Percentiles rank a stretch among this genome's conserved stretches.
Conservation (phyloP, 2,329 filamentous ascomycete species). For the Colletotrichum aenigma region DNA sequence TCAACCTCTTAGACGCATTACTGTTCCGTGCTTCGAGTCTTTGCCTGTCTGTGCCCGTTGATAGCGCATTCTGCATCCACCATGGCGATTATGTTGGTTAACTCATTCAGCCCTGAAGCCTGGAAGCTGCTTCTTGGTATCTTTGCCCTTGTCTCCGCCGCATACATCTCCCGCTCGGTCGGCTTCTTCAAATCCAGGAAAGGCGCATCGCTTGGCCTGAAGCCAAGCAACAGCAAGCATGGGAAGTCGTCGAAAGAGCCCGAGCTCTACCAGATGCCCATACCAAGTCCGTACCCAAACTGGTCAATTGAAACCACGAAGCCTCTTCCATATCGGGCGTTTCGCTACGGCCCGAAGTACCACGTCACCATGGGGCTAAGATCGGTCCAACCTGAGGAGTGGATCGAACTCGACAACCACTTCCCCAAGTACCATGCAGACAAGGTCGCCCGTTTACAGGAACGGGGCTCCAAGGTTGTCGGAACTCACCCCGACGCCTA, state of each 20-base stretch:
- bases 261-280: constrained; percentile 59
- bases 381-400: constrained; percentile 72
- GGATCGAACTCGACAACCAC: constrained; percentile 86
- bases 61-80: neutral
- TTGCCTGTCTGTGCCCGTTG: neutral
- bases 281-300: constrained; percentile 64
- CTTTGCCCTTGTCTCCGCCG: neutral
- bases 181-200: neutral
- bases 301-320: constrained; percentile 74
- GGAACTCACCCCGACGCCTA: constrained; percentile 72
- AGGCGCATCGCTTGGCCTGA: neutral
- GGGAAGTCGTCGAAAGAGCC: neutral
- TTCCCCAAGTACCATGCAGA: constrained; percentile 74
- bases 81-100: neutral
- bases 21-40: neutral
- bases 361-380: constrained; percentile 79
- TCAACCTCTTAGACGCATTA: neutral
- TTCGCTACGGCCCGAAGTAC: constrained; percentile 78
- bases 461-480: constrained; percentile 71
- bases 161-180: neutral
- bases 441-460: constrained; percentile 70
- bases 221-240: neutral
- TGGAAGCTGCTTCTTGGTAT: constrained; percentile 3
- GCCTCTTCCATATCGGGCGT: constrained; percentile 78
- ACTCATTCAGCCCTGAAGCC: neutral